Base-by-base conservation (phyloP, 257 asterid genomes). In the Nicotiana attenuata region DNA sequence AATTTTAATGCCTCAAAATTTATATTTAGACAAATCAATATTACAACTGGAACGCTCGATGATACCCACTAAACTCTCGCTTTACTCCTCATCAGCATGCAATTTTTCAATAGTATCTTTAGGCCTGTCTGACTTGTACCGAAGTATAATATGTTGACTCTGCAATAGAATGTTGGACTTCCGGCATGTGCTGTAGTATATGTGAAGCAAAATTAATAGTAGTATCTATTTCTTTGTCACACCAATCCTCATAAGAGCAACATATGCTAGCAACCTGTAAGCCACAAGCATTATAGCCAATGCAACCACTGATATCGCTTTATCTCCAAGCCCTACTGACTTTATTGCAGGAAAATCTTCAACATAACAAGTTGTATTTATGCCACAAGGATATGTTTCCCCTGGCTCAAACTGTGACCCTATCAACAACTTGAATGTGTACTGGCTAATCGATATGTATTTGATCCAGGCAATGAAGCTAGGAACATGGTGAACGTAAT, bases 201-300 rank as follows among this genome's bases (percentile, higher is more conserved):
- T 47, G 2, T 13, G 33, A 41, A 79, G 59, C 9, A 79, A 78
- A 29, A 35, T 29, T 16, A 20, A 22, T 15, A 26, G 0, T 5
- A 41, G 10, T 7, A 24, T 77, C 88, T 88, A 90, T 60, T 92
- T 89, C 86, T 76, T 88, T 0, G 89, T 77, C 9, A 90, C 92
- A 29, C 98, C 99, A 82, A 93, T 81, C 61, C 97, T 93, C 92
- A 84, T 90, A 24, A 95, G 95, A 0, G 97, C 94, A n/a, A 91
- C 13, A 81, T 95, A 95, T 0, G 99, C 97, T 45, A 95, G 41
- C 3, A 92, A 71, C 87, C 97, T 86, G 53, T 90, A 93, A 0
- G 86, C 90, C 76, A 95, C 89, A 33, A 93, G 83, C 99, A 95
- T 92, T 1, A 87, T n/a, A 26, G 84, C 85, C 90, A 93, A 33